Base-by-base conservation (phyloP, 768 basidiomycete genomes). In the Pleurotus salmoneostramineus region DNA sequence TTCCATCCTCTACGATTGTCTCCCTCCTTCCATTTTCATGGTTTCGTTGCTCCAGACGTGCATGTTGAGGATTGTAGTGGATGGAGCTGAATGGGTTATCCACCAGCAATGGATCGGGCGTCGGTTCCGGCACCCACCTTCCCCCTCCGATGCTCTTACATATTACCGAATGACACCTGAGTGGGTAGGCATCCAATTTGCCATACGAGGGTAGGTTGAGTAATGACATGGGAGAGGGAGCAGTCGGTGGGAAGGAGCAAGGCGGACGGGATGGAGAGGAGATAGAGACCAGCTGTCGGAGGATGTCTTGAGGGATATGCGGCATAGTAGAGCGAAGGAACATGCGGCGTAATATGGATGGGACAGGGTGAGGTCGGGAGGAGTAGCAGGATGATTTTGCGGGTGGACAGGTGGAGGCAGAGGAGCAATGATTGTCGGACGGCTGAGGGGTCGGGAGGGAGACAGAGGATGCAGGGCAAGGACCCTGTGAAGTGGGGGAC, bases 81-180 rank as follows among this genome's bases (percentile, higher is more conserved):
- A 61, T 45, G 44, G 78, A 74, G 54, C 79, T 79, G 65, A 74
- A 70, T 58, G 78, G 62, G 61, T 45, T 45, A 27, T 27, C 21
- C 14, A 17, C n/a, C 6, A n/a, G 8, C 6, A 17, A 17, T 3
- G 44, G 44, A n/a, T 71, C 72, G 1, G 77, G 72, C 7, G 71
- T 69, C 33, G 77, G 79, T 64, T 85, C 87, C 34, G 91, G 90
- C 62, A 83, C 81, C 90, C 90, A 92, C 35, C 91, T 83, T 14
- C 90, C 90, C 11, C 89, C 89, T 47, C 91, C 90, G 15, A 83
- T 82, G 1, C 85, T 87, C 64, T 92, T 93, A 74, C 90, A 93
- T 11, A 90, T 77, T 50, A 80, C 74, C 63, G 81, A 83, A 2
- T 84, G 81, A 56, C 83, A 82, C 44, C 80, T 77, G 21, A 92